Conservation (phyloP, 2,329 filamentous ascomycete species). For the Penicillium brasilianum region DNA sequence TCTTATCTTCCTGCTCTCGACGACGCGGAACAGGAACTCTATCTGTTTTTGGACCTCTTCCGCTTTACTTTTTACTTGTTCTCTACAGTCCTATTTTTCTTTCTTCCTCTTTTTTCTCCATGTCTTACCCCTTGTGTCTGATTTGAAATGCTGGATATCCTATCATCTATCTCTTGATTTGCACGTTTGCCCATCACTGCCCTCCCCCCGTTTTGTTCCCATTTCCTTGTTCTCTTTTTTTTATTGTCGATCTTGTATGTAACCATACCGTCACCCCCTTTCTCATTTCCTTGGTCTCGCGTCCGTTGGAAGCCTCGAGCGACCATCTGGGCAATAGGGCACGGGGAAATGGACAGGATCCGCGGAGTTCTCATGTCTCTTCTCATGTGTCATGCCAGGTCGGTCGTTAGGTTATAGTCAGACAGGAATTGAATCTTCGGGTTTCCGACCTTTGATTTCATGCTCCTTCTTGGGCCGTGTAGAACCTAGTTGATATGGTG, state of each 20-base stretch:
- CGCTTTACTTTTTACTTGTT: constrained; percentile 34
- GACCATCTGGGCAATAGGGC: constrained; percentile 31
- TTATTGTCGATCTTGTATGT: constrained; percentile 39
- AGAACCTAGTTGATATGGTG: background rate
- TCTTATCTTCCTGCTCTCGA: constrained; percentile 34
- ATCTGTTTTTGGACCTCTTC: constrained; percentile 33
- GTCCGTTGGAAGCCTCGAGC: constrained; percentile 34
- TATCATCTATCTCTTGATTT: constrained; percentile 42
- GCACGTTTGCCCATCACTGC: constrained; percentile 26
- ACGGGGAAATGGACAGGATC: constrained; percentile 37
- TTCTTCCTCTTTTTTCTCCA: constrained; percentile 18
- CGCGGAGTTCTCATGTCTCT: constrained; percentile 40
- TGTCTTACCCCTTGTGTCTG: constrained; percentile 25
- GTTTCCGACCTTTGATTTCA: constrained; percentile 29
- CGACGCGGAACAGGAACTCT: constrained; percentile 29
- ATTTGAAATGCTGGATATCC: constrained; percentile 47
- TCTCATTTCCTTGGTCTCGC: constrained; percentile 35
- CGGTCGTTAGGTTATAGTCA: constrained; percentile 41
- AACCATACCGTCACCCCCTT: constrained; percentile 36
- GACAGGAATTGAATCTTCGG: constrained; percentile 33
- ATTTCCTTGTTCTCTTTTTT: constrained; percentile 16
- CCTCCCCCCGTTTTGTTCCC: background rate
- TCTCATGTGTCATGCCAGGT: constrained; percentile 46
- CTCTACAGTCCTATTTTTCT: constrained; percentile 31
- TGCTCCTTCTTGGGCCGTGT: background rate